phyloP scores from a whole-genome alignment of 495 filamentous ascomycete species.

The Penicillium ochrochloron region DNA sequence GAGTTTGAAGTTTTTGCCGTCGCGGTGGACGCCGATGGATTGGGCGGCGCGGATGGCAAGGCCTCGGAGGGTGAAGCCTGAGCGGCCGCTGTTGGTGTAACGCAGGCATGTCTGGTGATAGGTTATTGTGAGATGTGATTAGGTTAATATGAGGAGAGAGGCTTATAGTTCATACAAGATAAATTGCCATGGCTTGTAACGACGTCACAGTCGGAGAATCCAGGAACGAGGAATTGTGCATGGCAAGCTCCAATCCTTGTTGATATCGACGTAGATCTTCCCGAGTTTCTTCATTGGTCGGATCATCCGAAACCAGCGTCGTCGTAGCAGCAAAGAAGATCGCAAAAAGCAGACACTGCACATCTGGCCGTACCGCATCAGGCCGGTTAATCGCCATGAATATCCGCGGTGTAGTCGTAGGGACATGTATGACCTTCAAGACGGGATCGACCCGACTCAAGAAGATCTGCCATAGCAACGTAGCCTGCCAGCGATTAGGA shows the following conservation, averaged over 20 bases:
- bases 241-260: conserved; percentile 36
- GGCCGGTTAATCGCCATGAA: conserved; percentile 44
- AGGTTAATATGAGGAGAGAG: neutral
- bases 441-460: conserved; percentile 44
- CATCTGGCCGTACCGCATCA: conserved; percentile 35
- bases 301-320: conserved; percentile 35
- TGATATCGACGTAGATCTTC: conserved; percentile 38
- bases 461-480: conserved; percentile 39
- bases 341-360: conserved; percentile 48
- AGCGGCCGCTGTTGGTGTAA: conserved; percentile 46
- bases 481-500: conserved; percentile 34
- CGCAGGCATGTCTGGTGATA: conserved; percentile 46
- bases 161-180: conserved; percentile 27
- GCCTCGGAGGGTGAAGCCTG: conserved; percentile 49
- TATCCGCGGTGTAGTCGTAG: conserved; percentile 38
- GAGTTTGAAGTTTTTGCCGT: conserved; percentile 45
- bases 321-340: conserved; percentile 50
- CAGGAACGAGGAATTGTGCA: conserved; percentile 35
- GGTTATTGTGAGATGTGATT: neutral
- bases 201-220: conserved; percentile 41
- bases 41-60: conserved; percentile 54
- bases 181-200: conserved; percentile 43
- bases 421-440: conserved; percentile 50
- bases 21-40: conserved; percentile 53
- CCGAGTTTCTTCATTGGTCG: conserved; percentile 30